phyloP scores from a whole-genome alignment of 1,139 yeast species.

The Kodamaea arcana region DNA sequence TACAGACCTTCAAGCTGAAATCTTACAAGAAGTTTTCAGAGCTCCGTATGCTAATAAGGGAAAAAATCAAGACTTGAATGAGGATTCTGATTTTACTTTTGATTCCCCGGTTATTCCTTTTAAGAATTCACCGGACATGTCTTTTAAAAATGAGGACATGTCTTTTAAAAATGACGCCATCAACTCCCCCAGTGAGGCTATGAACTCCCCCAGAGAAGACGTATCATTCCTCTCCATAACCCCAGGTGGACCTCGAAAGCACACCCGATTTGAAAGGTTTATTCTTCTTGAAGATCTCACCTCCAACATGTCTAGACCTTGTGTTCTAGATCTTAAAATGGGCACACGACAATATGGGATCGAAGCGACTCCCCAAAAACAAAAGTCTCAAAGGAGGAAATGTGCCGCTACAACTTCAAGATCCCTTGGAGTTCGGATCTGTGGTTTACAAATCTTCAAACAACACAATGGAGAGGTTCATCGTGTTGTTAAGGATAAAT shows the following conservation, averaged over 20 bases:
- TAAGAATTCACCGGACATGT: not conserved
- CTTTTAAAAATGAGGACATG: too few species aligned
- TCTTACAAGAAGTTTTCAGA: conserved; percentile 37
- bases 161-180: too few species aligned
- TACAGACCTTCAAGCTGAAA: conserved; percentile 37
- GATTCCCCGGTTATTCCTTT: not conserved
- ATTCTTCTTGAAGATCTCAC: conserved; percentile 91
- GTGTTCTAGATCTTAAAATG: conserved; percentile 94
- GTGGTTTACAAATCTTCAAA: conserved; percentile 71
- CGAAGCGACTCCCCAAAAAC: conserved; percentile 73
- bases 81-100: too few species aligned
- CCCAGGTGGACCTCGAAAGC: conserved; percentile 27
- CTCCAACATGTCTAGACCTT: conserved; percentile 73
- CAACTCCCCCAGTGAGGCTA: too few species aligned
- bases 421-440: conserved; percentile 81
- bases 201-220: too few species aligned
- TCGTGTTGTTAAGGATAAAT: conserved; percentile 25
- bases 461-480: conserved; percentile 14
- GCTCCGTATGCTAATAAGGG: conserved; percentile 18
- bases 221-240: too few species aligned
- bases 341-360: conserved; percentile 99
- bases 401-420: conserved; percentile 81
- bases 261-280: conserved; percentile 68
- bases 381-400: conserved; percentile 74
- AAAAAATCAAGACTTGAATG: too few species aligned